Base-by-base conservation (phyloP, 2,329 filamentous ascomycete species). In the Periconia sp. region DNA sequence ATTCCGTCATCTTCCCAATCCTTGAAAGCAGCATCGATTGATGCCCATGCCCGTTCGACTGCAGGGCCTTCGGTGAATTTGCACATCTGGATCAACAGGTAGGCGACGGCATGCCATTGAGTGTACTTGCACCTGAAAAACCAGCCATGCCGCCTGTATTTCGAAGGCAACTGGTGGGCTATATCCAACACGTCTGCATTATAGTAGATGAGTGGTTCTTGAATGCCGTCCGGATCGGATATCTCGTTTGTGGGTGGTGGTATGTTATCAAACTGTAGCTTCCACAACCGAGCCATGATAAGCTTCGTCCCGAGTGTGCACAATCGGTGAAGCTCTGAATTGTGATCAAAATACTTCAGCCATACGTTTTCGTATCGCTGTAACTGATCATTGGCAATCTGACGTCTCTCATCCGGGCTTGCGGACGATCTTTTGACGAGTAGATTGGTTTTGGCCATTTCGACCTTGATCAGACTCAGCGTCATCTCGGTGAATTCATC, bases 21-120 rank as follows among this genome's bases (percentile, higher is more conserved):
- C 23, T 42, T 33, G 19, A 59, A 57, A 45, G 52, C 49, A 3
- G 43, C 31, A 42, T 81, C 76, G 6, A 82, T 67, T 0, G 76
- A 76, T 1, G 72, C 58, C 80, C 81, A 83, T 0, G 76, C 78
- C 1, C 79, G 69, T 56, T 82, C 81, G 0, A 77, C 61, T 3
- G 75, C 70, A 1, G 78, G 71, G 11, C 77, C 77, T 77, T 78
- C 81, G 1, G 75, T 72, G 0, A 77, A 71, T 2, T 76, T 76
- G 14, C 75, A 77, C 1, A 79, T 69, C 60, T 84, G 81, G 13
- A 85, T 74, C 27, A 85, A 60, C 0, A 84, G 72, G 58, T 82
- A 85, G 0, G 82, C 81, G 3, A 85, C 77, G 5, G 83, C 81
- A 57, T 85, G 78, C 81, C 82, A 85, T 54, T 85, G 82, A 0